phyloP scores from a whole-genome alignment of 768 basidiomycete species.

The Chalciporus sphaerocephalus region DNA sequence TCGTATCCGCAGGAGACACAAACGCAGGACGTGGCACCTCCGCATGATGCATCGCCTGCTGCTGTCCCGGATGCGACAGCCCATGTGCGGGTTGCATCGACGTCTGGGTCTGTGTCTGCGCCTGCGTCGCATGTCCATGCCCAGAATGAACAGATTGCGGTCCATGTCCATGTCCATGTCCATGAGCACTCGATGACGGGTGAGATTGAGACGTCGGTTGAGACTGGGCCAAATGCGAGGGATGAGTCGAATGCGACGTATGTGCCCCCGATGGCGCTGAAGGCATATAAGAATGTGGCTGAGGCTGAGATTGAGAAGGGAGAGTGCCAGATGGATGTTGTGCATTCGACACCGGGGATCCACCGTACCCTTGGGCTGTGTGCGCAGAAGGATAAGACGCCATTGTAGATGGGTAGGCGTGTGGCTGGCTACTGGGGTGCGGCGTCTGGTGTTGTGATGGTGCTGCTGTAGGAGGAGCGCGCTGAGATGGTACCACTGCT shows the following conservation, averaged over 20 bases:
- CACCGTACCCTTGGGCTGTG: conserved; percentile 9
- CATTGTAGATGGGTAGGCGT: conserved; percentile 15
- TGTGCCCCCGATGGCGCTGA: conserved; percentile 9
- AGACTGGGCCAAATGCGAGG: conserved; percentile 11
- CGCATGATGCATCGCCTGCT: conserved; percentile 24
- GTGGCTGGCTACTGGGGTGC: conserved; percentile 17
- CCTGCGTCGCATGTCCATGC: no score
- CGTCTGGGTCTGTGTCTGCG: conserved; percentile 7
- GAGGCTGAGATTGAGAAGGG: conserved; percentile 18
- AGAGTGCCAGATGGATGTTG: conserved; percentile 11
- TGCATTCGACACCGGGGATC: conserved; percentile 17
- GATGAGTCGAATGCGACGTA: conserved; percentile 8
- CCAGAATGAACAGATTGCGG: conserved; percentile 13
- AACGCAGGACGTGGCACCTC: conserved; percentile 22
- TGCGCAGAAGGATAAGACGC: conserved; percentile 15
- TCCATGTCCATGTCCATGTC: conserved; percentile 9
- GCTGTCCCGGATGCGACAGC: conserved; percentile 24
- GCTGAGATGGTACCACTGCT: conserved; percentile 16
- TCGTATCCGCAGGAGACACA: conserved; percentile 28
- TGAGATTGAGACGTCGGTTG: no score
- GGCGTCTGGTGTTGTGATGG: conserved; percentile 18
- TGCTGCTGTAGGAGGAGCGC: conserved; percentile 10
- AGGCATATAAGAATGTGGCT: conserved; percentile 27
- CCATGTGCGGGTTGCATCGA: conserved; percentile 27
- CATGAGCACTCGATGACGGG: conserved; percentile 9